Evolutionary conservation across 2,329 filamentous ascomycete genomes (phyloP).

Genomic region (Stenocarpella maydis): DNA sequence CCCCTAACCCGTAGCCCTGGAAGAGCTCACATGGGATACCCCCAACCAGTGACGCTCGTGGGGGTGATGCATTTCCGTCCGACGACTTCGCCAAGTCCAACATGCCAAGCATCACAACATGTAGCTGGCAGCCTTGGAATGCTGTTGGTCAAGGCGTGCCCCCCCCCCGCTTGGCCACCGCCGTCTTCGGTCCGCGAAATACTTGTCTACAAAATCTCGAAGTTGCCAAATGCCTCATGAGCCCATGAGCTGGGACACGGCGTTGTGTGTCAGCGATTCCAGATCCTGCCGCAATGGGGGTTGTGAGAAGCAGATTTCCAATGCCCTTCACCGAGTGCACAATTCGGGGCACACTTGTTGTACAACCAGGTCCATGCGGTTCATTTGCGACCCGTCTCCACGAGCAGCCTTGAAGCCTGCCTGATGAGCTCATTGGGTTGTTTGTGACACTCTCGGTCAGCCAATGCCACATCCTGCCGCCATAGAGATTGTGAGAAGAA

Average conservation of each 20-base stretch:
- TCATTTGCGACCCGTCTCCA: too few species aligned
- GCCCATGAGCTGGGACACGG: background rate
- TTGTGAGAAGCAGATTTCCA: background rate
- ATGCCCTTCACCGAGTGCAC: background rate
- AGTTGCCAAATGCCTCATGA: background rate
- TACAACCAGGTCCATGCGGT: too few species aligned
- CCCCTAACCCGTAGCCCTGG: slow-evolving; percentile 12
- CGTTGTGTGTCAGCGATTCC: background rate
- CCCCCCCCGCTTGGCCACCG: background rate
- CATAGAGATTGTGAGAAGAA: background rate
- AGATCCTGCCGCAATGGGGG: background rate
- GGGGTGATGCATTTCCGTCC: background rate
- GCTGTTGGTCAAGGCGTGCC: background rate
- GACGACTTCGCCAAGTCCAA: background rate
- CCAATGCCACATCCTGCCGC: background rate
- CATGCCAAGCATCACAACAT: background rate
- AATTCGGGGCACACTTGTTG: too few species aligned
- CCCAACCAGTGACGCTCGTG: background rate
- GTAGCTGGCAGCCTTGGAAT: too few species aligned
- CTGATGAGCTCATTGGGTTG: background rate
- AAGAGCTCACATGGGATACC: background rate
- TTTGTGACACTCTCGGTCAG: background rate
- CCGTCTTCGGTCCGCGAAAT: background rate
- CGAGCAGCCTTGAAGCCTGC: too few species aligned
- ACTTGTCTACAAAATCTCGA: too few species aligned